Percentiles rank a stretch among this genome's conserved stretches.
These are phyloP conservation scores for Geum urbanum DNA, from an alignment of 306 rosid genomes.

Conservation along the genomic window DNA sequence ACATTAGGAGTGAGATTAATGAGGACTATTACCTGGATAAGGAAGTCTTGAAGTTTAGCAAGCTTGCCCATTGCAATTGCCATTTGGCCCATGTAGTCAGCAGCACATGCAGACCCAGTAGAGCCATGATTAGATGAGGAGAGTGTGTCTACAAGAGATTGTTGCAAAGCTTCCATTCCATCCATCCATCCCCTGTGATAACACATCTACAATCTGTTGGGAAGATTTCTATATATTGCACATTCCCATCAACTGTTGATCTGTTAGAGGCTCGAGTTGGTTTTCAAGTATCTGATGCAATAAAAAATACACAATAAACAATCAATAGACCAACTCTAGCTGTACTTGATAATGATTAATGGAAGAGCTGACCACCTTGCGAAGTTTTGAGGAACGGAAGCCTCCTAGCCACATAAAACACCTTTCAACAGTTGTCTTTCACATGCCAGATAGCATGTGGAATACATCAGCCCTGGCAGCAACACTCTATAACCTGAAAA, in stretches of 20 bases:
- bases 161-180: conserved; percentile 92
- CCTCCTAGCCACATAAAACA: conserved; percentile 95
- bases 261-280: conserved; percentile 73
- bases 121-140: conserved; percentile 48
- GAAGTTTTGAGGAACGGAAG: conserved; percentile 77
- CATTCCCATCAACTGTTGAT: conserved; percentile 71
- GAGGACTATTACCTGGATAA: conserved; percentile 51
- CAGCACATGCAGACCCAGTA: conserved; percentile 52
- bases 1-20: not conserved
- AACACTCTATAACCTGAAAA: conserved; percentile 59
- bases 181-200: conserved; percentile 88
- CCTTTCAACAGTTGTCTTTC: conserved; percentile 84
- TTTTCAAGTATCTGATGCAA: conserved; percentile 58
- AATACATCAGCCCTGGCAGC: conserved; percentile 83
- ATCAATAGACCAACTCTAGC: not conserved
- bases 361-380: conserved; percentile 45
- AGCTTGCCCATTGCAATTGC: conserved; percentile 87
- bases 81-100: conserved; percentile 91
- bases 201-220: conserved; percentile 85
- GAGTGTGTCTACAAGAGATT: conserved; percentile 72
- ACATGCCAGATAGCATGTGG: conserved; percentile 85
- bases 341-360: not conserved
- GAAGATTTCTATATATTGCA: conserved; percentile 76
- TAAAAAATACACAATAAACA: conserved; percentile 9
- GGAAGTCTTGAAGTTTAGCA: conserved; percentile 66